phyloP scores from a whole-genome alignment of 768 basidiomycete genomes.

The Albatrellus ellisii region DNA sequence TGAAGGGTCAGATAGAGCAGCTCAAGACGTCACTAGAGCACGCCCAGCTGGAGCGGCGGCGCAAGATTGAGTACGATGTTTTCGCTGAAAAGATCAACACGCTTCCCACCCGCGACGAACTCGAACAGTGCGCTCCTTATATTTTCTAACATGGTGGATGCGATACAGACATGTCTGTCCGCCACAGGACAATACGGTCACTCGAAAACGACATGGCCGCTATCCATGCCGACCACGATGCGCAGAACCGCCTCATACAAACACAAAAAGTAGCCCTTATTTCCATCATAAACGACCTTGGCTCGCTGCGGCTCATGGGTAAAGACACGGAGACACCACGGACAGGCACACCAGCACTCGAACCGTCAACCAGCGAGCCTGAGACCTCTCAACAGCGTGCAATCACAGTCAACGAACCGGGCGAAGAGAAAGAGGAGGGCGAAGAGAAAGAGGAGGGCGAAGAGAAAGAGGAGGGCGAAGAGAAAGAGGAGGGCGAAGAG shows the following conservation, averaged over 20 bases:
- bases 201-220: slow-evolving; percentile 72
- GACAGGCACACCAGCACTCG: slow-evolving; percentile 7
- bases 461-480: too few species aligned
- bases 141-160: too few species aligned
- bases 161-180: neutral
- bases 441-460: slow-evolving; percentile 32
- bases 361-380: slow-evolving; percentile 12
- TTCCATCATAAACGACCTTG: slow-evolving; percentile 46
- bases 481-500: slow-evolving; percentile 26
- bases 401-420: slow-evolving; percentile 35
- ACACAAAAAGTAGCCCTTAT: slow-evolving; percentile 60
- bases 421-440: slow-evolving; percentile 16
- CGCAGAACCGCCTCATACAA: slow-evolving; percentile 50
- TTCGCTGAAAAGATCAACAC: slow-evolving; percentile 76
- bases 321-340: slow-evolving; percentile 40
- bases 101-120: slow-evolving; percentile 61
- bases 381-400: slow-evolving; percentile 27
- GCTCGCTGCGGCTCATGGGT: slow-evolving; percentile 49
- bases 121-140: slow-evolving; percentile 48
- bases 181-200: slow-evolving; percentile 44
- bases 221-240: slow-evolving; percentile 63
- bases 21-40: slow-evolving; percentile 67
- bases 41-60: slow-evolving; percentile 58
- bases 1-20: slow-evolving; percentile 62
- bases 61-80: slow-evolving; percentile 80